Evolutionary conservation across 306 rosid species (phyloP).

Genomic region (Gynostemma pentaphyllum): DNA sequence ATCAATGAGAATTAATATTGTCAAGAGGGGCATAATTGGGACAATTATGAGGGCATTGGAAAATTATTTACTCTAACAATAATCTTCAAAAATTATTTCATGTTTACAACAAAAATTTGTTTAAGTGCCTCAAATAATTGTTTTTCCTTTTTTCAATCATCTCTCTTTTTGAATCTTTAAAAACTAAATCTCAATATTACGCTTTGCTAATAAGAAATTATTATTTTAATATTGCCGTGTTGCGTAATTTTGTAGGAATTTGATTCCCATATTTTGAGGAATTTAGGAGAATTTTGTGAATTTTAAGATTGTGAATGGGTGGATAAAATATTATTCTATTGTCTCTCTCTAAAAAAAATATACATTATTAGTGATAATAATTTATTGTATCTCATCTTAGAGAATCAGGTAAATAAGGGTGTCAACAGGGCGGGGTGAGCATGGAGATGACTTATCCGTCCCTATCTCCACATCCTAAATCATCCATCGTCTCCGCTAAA

Average conservation of each 20-base stretch:
- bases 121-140: neutral
- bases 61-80: slow-evolving; percentile 9
- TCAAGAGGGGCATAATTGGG: slow-evolving; percentile 1
- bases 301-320: neutral
- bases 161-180: neutral
- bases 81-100: neutral
- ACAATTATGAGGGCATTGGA: slow-evolving; percentile 5
- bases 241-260: neutral
- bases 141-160: neutral
- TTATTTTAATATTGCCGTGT: neutral
- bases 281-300: neutral
- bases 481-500: too few relatives aligned
- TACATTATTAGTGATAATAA: too few relatives aligned
- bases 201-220: neutral
- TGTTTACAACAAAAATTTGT: neutral
- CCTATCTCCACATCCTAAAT: too few relatives aligned
- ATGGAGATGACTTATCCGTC: too few relatives aligned
- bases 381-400: too few relatives aligned
- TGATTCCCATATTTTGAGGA: neutral
- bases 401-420: too few relatives aligned
- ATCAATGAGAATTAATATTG: neutral
- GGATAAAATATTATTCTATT: too few relatives aligned
- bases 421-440: too few relatives aligned
- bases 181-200: neutral
- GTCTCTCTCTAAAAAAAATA: too few relatives aligned